Evolutionary conservation across 495 filamentous ascomycete genomes (phyloP), one percentile per base, ranked within the genome.

Genomic region (Astrocystis sublimbata): DNA sequence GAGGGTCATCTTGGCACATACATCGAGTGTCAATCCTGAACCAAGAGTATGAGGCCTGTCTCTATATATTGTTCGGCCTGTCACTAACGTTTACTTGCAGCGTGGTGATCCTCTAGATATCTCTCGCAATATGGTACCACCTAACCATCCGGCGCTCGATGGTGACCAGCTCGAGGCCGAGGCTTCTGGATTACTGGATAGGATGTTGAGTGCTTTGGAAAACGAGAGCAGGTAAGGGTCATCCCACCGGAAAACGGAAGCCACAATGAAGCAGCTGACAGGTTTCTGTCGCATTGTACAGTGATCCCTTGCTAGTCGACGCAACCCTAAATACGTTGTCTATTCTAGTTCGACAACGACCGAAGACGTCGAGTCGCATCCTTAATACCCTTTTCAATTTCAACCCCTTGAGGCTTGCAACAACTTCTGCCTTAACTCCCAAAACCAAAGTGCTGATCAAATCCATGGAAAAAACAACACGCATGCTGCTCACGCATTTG

Each of bases 381-480:
- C 75, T 97, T 50, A 88, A 85, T 68, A 83, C 89, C 2, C 81
- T 98, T 24, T 75, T 98, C n/a, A 91, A 86, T 66, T 99, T 97
- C 80, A 96, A 96, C 72, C 94, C 94, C 6, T 74, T 96, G 7
- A 90, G 87, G 67, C 51, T 62, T 4, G 86, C 88, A 61, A 88
- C 89, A 43, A 88, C 85, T 65, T 84, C 85, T 6, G 88, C 91
- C 13, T 83, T 96, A 76, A 93, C 89, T 1, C 82, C 90, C 4
- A 89, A 87, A 68, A 82, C 84, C 33, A 92, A 88, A 55, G 86
- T 99, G 36, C 85, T 91, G 41, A 79, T 97, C 51, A 91, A 89
- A 75, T 96, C 92, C 1, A 94, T 98, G 86, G 94, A 94, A 72
- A 89, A 94, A 63, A 99, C 94, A 15, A 89, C 90, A 1, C 84